Evolutionary conservation across 1,284 basidiomycete genomes (phyloP), one percentile per base, ranked within the genome.

Genomic region (Rhodotorula sp.): DNA sequence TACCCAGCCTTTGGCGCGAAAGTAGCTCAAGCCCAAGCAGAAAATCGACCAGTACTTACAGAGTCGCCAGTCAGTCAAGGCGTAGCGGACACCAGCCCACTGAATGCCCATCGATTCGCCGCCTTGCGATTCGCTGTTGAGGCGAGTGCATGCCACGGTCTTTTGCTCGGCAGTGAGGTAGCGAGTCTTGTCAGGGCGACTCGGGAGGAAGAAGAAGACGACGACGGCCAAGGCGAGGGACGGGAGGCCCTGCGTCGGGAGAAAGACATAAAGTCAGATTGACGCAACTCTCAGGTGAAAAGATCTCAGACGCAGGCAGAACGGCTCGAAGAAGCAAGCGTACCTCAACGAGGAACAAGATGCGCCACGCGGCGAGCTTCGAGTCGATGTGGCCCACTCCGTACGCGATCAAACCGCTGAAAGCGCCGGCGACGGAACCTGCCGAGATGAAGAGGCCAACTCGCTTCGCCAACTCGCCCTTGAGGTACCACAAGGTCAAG

Each of bases 131-230:
- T 88, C 87, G 64, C 87, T 84, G 78, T 90, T 92, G 83, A 91
- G 87, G 62, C 92, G 85, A 29, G 87, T 87, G 43, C 92, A 77
- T 3, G 90, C 90, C 49, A 94, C 82, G 62, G 86, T 85, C 18
- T 91, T 86, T 80, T 94, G 89, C 18, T 86, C 83, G 72, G 90
- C 89, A 57, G 84, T 89, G 58, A 94, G 82, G 79, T 88, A 90
- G 0, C 80, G 81, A 0, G 90, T 89, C 18, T 87, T 88, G 79
- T 93, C 91, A 0, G 92, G 92, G 49, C 91, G 84, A 62, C 88
- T 85, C 0, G 92, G 92, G 14, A 95, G 84, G 73, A 89, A 83
- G 70, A 88, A 84, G 69, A 89, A 81, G 3, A 89, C 86, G 46
- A 88, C 63, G 26, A 91, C 65, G 3, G 90, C 91, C 49, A 93